Base-by-base conservation (phyloP, 257 asterid genomes). In the Rauvolfia tetraphylla region DNA sequence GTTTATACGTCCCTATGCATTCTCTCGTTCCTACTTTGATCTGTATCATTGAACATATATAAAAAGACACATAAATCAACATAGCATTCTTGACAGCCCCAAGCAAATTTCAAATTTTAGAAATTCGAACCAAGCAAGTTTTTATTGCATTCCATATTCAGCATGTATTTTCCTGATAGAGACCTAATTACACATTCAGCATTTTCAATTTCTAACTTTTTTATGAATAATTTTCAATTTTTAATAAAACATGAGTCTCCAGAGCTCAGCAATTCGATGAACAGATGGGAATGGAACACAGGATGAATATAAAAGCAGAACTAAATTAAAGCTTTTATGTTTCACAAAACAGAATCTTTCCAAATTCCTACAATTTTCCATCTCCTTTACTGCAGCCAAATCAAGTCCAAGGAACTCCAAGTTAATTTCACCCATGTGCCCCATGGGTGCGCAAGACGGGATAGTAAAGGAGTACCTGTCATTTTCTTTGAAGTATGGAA, bases 401-500 rank as follows among this genome's bases (percentile, higher is more conserved):
- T 22, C 22, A 20, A 29, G n/a, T 38, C 31, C 71, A 66, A 36
- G 18, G 12, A 38, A 65, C 20, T 66, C 71, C 71, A 66, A 36
- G 3, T 7, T 34, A 53, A 33, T 33, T 33, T 17, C 15, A 61
- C 20, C 22, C 31, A 34, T 18, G 46, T 15, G 23, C 70, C 17
- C 7, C 22, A 11, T 49, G 4, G 56, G 56, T 49, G 20, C 13
- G 22, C 46, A 5, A 66, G 12, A 57, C 20, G 20, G 29, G n/a
- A 3, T 54, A 0, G 36, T 1, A 58, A 70, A 22, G 61, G 46
- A 34, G 7, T 85, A 91, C 96, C 83, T 84, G 51, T 93, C 90
- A 72, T 90, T 90, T 61, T 92, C 90, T 78, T 88, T 86, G 81
- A 92, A 89, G 83, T 89, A 88, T 78, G 84, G 87, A 65, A 87